These are phyloP conservation scores for Suhomyces wounanorum DNA, from an alignment of 1,139 yeast species.

Conservation along the genomic window DNA sequence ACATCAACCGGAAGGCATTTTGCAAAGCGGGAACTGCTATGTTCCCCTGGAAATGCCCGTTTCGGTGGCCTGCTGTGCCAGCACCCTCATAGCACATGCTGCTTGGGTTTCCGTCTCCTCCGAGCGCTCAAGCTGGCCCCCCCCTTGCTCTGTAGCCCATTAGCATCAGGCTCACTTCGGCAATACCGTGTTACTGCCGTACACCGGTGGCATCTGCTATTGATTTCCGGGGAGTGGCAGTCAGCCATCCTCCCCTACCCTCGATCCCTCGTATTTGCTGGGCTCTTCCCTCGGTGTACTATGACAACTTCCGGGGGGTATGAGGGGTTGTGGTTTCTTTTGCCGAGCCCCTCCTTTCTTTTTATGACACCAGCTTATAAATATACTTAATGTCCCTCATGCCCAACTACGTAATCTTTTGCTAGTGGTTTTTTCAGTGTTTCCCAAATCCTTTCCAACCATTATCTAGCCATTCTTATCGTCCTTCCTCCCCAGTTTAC, in stretches of 20 bases:
- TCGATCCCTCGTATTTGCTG: neutral
- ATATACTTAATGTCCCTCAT: slow-evolving; percentile 2
- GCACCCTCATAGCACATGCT: neutral
- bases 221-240: no score
- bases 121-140: neutral
- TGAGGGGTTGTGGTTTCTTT: slow-evolving; percentile 9
- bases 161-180: no score
- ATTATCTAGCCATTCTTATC: neutral
- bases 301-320: slow-evolving; percentile 1
- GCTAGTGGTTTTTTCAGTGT: neutral
- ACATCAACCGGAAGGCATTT: no score
- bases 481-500: neutral
- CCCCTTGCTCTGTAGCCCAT: no score
- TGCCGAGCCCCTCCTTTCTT: slow-evolving; percentile 2
- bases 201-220: no score
- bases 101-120: neutral
- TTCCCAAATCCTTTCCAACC: neutral
- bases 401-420: neutral
- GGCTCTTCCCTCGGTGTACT: neutral
- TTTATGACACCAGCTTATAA: slow-evolving; percentile 5
- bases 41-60: neutral
- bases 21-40: neutral
- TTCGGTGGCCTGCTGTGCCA: neutral
- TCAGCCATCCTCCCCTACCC: no score
- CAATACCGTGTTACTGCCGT: no score